Percentiles rank a stretch among this genome's conserved stretches.
Conservation (phyloP, 768 basidiomycete genomes). For the Suillus subaureus region DNA sequence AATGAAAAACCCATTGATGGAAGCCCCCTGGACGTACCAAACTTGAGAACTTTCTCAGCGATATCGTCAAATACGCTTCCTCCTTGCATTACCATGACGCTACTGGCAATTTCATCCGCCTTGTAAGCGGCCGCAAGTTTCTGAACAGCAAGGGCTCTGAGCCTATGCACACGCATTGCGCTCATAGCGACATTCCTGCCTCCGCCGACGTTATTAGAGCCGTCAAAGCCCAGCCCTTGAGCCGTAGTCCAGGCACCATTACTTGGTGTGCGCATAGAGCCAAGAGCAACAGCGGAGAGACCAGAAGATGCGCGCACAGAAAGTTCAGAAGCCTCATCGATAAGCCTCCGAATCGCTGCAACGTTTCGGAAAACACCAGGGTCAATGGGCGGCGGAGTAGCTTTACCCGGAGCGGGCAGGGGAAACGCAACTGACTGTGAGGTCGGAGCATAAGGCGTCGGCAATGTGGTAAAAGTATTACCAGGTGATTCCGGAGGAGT, state of each 20-base stretch:
- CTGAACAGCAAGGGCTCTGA: constrained; percentile 82
- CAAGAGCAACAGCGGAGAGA: constrained; percentile 72
- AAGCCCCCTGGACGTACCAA: constrained; percentile 42
- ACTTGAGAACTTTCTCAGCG: constrained; percentile 82
- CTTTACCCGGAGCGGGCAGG: constrained; percentile 59
- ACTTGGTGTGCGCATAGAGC: constrained; percentile 53
- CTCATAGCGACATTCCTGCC: constrained; percentile 85
- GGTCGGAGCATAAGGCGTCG: constrained; percentile 31
- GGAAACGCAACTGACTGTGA: constrained; percentile 49
- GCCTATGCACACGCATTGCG: constrained; percentile 77
- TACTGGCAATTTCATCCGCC: constrained; percentile 87
- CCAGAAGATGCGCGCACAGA: constrained; percentile 88
- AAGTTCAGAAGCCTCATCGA: constrained; percentile 88
- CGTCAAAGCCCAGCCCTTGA: constrained; percentile 65
- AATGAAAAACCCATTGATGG: neutral
- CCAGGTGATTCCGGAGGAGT: constrained; percentile 51
- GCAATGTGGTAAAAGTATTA: constrained; percentile 36
- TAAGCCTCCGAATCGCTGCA: constrained; percentile 71
- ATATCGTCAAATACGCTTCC: constrained; percentile 91
- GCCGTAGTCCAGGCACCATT: constrained; percentile 62
- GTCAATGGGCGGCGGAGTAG: constrained; percentile 85
- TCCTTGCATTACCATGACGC: constrained; percentile 95
- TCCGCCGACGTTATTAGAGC: constrained; percentile 51
- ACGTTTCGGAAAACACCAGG: constrained; percentile 85
- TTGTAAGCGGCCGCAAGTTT: constrained; percentile 86